These are phyloP conservation scores for Exserohilum rostratum DNA, from an alignment of 2,329 filamentous ascomycete genomes.

Conservation along the genomic window DNA sequence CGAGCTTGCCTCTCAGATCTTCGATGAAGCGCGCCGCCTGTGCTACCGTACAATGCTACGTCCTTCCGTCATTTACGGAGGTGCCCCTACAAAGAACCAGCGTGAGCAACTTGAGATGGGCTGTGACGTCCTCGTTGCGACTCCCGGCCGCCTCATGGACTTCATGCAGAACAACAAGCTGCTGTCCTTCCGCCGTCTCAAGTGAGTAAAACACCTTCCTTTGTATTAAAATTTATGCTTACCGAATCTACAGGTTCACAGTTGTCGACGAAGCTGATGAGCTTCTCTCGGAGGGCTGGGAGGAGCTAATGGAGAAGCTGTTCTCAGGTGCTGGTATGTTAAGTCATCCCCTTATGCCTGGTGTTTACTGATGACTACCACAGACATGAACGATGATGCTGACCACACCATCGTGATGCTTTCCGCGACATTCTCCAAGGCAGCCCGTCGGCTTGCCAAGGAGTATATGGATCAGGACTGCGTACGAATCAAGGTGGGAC, in stretches of 20 bases:
- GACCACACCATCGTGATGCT: conserved; percentile 80
- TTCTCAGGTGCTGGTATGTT: conserved; percentile 78
- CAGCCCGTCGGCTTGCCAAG: conserved; percentile 75
- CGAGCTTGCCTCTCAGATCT: conserved; percentile 92
- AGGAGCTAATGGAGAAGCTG: conserved; percentile 74
- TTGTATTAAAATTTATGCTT: neutral
- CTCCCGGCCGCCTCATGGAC: conserved; percentile 83
- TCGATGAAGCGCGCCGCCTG: conserved; percentile 88
- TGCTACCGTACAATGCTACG: conserved; percentile 96
- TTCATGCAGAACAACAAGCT: conserved; percentile 75
- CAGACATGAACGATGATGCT: conserved; percentile 75
- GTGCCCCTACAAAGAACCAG: conserved; percentile 73
- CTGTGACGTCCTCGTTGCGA: conserved; percentile 87
- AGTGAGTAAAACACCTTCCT: conserved; percentile 58
- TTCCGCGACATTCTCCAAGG: conserved; percentile 90
- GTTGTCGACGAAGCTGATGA: conserved; percentile 90
- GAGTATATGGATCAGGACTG: conserved; percentile 76
- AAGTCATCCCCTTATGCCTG: conserved; percentile 15
- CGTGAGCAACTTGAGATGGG: conserved; percentile 76
- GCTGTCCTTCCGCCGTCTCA: conserved; percentile 76
- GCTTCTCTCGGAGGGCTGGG: conserved; percentile 82
- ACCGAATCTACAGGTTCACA: conserved; percentile 25
- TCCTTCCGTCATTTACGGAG: conserved; percentile 88
- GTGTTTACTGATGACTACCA: conserved; percentile 13
- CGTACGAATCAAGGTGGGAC: conserved; percentile 83